Conservation (phyloP, 2,329 filamentous ascomycete species). For the Fusarium goolgardi region DNA sequence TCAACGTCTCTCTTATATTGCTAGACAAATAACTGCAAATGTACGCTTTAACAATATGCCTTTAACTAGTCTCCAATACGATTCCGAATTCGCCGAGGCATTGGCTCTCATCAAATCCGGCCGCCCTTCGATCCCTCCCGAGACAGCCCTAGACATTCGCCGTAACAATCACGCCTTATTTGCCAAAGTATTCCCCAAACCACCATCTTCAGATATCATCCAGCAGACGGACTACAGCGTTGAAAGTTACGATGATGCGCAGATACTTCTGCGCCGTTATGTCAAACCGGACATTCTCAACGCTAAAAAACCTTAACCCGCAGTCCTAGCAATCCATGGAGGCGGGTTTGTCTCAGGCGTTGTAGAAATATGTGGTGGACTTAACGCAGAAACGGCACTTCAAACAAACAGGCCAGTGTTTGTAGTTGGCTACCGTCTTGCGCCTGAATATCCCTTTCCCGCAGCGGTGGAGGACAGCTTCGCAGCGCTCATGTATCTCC, state of each 20-base stretch:
- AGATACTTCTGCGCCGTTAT: conserved; percentile 33
- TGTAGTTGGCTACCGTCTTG: conserved; percentile 40
- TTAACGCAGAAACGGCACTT: conserved; percentile 8
- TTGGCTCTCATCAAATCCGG: conserved; percentile 27
- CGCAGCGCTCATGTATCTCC: conserved; percentile 32
- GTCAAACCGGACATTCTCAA: conserved; percentile 17
- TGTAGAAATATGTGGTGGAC: conserved; percentile 16
- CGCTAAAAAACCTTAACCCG: conserved; percentile 22
- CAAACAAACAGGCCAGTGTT: conserved; percentile 28
- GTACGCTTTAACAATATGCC: conserved; percentile 11
- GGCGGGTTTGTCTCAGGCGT: conserved; percentile 32
- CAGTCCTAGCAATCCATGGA: conserved; percentile 32
- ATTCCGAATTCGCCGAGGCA: conserved; percentile 35
- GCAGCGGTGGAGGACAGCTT: conserved; percentile 33
- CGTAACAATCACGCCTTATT: conserved; percentile 16
- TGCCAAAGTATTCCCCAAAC: conserved; percentile 9
- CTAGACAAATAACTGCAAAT: background rate
- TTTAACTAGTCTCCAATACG: conserved; percentile 21
- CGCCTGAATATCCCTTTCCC: conserved; percentile 36
- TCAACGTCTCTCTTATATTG: background rate
- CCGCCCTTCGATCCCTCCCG: conserved; percentile 5
- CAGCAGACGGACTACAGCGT: conserved; percentile 25
- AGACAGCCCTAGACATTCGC: conserved; percentile 34
- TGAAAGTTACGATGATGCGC: conserved; percentile 25
- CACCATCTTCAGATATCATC: conserved; percentile 7